These are phyloP conservation scores for Sarocladium brachiariae DNA, from an alignment of 2,329 filamentous ascomycete genomes.

Conservation along the genomic window DNA sequence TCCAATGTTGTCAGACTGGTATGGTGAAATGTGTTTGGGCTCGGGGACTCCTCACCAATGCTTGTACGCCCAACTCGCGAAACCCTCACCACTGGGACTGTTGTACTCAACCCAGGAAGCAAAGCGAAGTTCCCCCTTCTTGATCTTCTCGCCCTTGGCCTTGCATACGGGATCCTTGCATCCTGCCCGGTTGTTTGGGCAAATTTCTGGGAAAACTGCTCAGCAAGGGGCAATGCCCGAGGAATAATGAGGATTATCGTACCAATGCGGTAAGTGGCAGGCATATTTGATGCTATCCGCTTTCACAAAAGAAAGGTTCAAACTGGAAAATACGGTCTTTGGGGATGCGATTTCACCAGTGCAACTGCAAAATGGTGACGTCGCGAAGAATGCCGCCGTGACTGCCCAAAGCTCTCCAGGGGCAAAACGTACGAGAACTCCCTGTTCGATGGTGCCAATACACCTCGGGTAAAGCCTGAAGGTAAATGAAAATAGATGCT, in stretches of 20 bases:
- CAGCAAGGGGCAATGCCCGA: not conserved
- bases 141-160: constrained; percentile 60
- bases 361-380: too few species aligned
- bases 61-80: constrained; percentile 61
- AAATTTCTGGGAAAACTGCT: constrained; percentile 51
- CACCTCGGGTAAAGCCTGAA: too few species aligned
- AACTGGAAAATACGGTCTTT: too few species aligned
- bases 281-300: not conserved
- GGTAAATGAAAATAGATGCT: too few species aligned
- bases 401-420: too few species aligned
- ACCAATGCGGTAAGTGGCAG: constrained; percentile 10
- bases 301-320: not conserved
- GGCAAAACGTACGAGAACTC: too few species aligned
- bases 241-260: constrained; percentile 10
- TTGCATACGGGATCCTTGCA: constrained; percentile 74
- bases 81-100: constrained; percentile 38
- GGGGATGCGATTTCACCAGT: too few species aligned
- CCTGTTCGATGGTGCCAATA: too few species aligned
- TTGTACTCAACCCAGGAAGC: constrained; percentile 62
- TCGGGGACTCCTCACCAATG: constrained; percentile 64
- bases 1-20: not conserved
- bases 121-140: constrained; percentile 71
- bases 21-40: constrained; percentile 1
- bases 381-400: too few species aligned
- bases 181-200: constrained; percentile 62